A percentile compares a stretch with the other conserved stretches of the same genome.
These are phyloP conservation scores for Hymenoscyphus occultus DNA, from an alignment of 2,329 filamentous ascomycete genomes.

Conservation along the genomic window DNA sequence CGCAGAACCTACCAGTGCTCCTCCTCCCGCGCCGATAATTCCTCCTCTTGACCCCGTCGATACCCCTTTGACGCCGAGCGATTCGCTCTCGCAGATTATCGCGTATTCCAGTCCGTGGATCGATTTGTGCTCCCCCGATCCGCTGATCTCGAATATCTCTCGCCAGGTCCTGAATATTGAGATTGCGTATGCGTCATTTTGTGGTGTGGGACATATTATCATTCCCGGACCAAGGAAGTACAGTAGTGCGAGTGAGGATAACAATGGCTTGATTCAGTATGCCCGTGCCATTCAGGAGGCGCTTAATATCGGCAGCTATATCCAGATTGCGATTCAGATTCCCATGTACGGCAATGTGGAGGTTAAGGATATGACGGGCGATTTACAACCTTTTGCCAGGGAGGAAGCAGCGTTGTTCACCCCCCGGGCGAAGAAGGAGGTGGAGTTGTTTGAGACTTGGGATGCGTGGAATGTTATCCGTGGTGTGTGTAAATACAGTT, in stretches of 20 bases:
- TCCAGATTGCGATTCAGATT: slow-evolving; percentile 77
- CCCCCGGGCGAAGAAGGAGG: slow-evolving; percentile 42
- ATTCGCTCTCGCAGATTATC: slow-evolving; percentile 69
- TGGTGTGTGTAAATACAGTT: slow-evolving; percentile 79
- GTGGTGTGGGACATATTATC: slow-evolving; percentile 79
- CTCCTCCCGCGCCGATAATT: slow-evolving; percentile 55
- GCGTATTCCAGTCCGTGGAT: slow-evolving; percentile 89
- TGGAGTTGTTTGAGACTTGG: slow-evolving; percentile 79
- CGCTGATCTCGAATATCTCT: slow-evolving; percentile 80
- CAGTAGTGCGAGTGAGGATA: slow-evolving; percentile 47
- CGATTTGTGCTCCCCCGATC: slow-evolving; percentile 79
- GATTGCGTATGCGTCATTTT: slow-evolving; percentile 92
- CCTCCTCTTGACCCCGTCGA: slow-evolving; percentile 76
- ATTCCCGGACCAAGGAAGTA: slow-evolving; percentile 73
- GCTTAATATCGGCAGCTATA: slow-evolving; percentile 68
- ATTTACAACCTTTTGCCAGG: slow-evolving; percentile 34
- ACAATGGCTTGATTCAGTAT: slow-evolving; percentile 66
- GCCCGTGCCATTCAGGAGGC: slow-evolving; percentile 80
- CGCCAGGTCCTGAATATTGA: slow-evolving; percentile 88
- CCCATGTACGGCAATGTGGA: slow-evolving; percentile 76
- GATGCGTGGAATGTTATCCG: slow-evolving; percentile 91
- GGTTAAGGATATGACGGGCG: slow-evolving; percentile 39
- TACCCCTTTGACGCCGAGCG: slow-evolving; percentile 67
- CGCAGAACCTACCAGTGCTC: slow-evolving; percentile 45
- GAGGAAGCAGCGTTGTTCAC: slow-evolving; percentile 37